Percentiles rank a stretch among this genome's conserved stretches.
Conservation (phyloP, 257 asterid genomes). For the Solanum stenotomum region DNA sequence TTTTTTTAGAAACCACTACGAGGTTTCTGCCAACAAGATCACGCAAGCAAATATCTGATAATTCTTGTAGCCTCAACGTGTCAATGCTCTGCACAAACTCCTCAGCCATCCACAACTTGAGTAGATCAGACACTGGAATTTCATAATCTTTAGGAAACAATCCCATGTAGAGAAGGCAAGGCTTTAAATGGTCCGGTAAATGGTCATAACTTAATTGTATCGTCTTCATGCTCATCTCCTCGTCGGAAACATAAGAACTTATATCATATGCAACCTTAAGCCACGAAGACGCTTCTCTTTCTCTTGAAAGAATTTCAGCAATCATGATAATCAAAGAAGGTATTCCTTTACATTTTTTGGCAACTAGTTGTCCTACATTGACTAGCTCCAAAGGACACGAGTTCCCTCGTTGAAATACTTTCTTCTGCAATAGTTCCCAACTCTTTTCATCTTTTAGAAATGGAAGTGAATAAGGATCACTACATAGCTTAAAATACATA, state of each 20-base stretch:
- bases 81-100: neutral
- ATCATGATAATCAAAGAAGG: neutral
- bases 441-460: neutral
- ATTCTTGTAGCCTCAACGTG: neutral
- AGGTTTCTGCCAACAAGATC: neutral
- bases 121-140: neutral
- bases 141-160: neutral
- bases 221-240: too few relatives aligned
- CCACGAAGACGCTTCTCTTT: neutral
- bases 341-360: neutral
- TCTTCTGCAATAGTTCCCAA: neutral
- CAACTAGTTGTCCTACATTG: neutral
- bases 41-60: neutral
- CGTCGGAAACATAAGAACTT: neutral
- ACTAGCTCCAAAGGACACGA: neutral
- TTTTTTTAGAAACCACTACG: neutral
- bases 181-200: neutral
- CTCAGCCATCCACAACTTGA: neutral
- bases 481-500: rapidly evolving
- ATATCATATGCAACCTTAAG: neutral
- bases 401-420: neutral
- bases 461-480: neutral
- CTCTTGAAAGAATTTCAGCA: too few relatives aligned
- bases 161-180: neutral
- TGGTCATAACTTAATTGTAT: neutral